phyloP scores from a whole-genome alignment of 192 early-diverging fungal species.

The Jimgerdemannia lactiflua region DNA sequence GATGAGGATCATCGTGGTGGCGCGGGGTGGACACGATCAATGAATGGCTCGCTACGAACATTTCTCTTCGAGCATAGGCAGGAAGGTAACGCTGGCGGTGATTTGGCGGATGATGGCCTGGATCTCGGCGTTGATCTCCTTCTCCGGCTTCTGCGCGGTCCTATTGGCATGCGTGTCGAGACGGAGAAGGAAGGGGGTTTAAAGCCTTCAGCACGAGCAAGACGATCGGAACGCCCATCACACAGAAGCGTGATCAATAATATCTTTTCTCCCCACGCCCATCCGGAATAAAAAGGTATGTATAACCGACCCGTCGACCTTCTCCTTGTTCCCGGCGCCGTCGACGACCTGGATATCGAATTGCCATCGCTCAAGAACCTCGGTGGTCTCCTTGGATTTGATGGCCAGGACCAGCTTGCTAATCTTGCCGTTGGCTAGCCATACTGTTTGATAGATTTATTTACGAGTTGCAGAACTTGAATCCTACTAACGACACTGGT shows the following conservation, averaged over 20 bases:
- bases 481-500: too few species aligned
- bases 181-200: not conserved
- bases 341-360: slow-evolving; percentile 83
- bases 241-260: not conserved
- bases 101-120: slow-evolving; percentile 92
- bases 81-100: slow-evolving; percentile 83
- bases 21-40: too few species aligned
- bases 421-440: slow-evolving; percentile 72
- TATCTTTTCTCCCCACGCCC: too few species aligned
- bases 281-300: too few species aligned
- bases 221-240: not conserved
- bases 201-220: not conserved
- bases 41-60: slow-evolving; percentile 43
- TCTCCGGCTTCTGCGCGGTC: slow-evolving; percentile 47
- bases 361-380: slow-evolving; percentile 92
- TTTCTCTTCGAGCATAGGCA: slow-evolving; percentile 84
- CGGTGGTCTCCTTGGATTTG: slow-evolving; percentile 76
- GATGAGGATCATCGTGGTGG: not conserved
- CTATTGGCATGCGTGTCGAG: not conserved
- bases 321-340: slow-evolving; percentile 20
- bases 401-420: slow-evolving; percentile 87
- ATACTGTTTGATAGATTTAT: slow-evolving; percentile 42
- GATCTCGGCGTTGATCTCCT: slow-evolving; percentile 72
- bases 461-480: not conserved
- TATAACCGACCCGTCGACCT: not conserved